Evolutionary conservation across 2,329 filamentous ascomycete species (phyloP), one percentile per base, ranked within the genome.

Genomic region (Pezicula carpinea): DNA sequence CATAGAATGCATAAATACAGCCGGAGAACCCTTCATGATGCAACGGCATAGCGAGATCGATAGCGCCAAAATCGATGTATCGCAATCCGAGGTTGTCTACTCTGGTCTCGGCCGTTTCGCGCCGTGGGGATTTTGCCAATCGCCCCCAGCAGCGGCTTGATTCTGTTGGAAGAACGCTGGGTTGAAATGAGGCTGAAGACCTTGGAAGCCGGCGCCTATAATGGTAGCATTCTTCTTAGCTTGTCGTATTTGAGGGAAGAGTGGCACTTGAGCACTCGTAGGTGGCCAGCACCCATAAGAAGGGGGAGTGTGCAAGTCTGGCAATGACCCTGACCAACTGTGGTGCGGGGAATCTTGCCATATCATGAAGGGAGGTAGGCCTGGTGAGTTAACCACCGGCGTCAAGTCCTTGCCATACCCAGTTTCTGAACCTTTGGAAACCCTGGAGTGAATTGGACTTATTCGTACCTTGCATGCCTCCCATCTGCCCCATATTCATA

Each of bases 81-180:
- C 26, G 6, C 36, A 33, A 22, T 31, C 19, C 6, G 44, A 17
- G 31, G 5, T 18, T 46, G 22, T 36, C 36, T 14, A 64, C 43
- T 91, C 88, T 51, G 87, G 86, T 53, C 88, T 79, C 55, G 86
- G 84, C 55, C 88, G 76, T 70, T 93, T 93, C 3, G 83, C 82
- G 23, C 87, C 87, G 57, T 92, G 88, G 5, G 88, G 88, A 60
- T 92, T 92, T 74, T 87, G 87, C 67, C 81, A 82, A 46, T 83
- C 83, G 40, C 26, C 26, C 13, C 67, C 71, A 34, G 68, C 68
- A 40, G 66, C 67, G 35, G 64, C 66, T 46, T 69, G 69, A 23
- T 66, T 66, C 53, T 76, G 75, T 57, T 74, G 69, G 65, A 89
- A 92, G 69, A 89, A 90, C 48, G 75, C 80, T 32, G 83, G 80